Conservation (phyloP, 1,284 basidiomycete genomes). For the Caloboletus firmus region DNA sequence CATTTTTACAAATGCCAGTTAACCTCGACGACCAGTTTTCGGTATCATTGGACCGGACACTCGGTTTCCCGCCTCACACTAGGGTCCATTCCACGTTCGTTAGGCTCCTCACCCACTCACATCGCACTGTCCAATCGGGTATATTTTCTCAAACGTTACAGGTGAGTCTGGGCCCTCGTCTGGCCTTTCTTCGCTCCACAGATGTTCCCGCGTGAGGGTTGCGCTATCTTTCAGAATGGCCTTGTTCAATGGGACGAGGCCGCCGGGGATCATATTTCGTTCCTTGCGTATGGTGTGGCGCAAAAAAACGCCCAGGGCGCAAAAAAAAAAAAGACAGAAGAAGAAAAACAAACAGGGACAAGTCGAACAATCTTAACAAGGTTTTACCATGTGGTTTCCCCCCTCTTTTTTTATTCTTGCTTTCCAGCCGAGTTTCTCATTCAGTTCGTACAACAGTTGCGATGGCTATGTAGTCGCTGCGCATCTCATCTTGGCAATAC, state of each 20-base stretch:
- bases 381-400: conserved; percentile 2
- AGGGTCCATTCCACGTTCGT: background rate
- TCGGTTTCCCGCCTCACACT: background rate
- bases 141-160: background rate
- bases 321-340: too few species aligned
- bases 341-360: background rate
- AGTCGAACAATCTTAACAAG: background rate
- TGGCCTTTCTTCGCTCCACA: conserved; percentile 1
- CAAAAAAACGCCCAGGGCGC: background rate
- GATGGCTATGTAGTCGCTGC: background rate
- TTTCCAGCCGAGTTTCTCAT: background rate
- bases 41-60: background rate
- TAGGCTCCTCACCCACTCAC: background rate
- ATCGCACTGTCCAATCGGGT: background rate
- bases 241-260: background rate
- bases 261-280: background rate
- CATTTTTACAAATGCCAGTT: background rate
- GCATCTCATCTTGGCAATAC: conserved; percentile 3
- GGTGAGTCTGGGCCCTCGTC: background rate
- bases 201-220: background rate
- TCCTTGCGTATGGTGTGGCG: conserved; percentile 22
- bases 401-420: background rate
- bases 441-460: background rate
- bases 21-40: background rate
- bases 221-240: background rate